phyloP scores from a whole-genome alignment of 2,329 filamentous ascomycete genomes.

The Apiospora kogelbergensis region DNA sequence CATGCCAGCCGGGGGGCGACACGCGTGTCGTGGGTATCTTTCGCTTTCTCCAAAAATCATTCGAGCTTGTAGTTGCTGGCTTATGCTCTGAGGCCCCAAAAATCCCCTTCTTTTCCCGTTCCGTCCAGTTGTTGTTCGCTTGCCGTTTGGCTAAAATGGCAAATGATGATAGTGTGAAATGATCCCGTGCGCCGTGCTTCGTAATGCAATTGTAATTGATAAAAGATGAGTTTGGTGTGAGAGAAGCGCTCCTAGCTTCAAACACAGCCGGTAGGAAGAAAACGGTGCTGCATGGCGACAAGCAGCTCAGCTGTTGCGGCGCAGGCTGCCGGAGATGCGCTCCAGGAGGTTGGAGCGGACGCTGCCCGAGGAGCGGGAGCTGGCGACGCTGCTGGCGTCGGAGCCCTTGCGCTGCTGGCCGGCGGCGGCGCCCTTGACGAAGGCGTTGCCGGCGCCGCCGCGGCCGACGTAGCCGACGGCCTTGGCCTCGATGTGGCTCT shows the following conservation, averaged over 20 bases:
- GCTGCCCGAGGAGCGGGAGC: conserved; percentile 30
- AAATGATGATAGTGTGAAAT: neutral
- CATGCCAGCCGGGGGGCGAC: conserved; percentile 26
- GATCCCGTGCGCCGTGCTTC: conserved; percentile 14
- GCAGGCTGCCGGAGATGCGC: conserved; percentile 36
- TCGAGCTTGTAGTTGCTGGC: conserved; percentile 15
- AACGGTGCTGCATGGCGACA: neutral
- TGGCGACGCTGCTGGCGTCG: conserved; percentile 29
- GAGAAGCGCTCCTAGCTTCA: neutral
- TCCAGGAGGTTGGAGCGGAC: conserved; percentile 34
- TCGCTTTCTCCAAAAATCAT: conserved; percentile 18
- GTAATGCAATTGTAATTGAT: neutral
- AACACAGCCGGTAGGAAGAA: too few relatives aligned
- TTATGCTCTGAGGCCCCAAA: conserved; percentile 35
- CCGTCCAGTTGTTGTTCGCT: neutral
- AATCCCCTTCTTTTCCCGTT: neutral
- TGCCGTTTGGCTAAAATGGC: neutral
- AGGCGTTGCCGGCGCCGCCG: conserved; percentile 62
- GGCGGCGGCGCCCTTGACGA: conserved; percentile 21
- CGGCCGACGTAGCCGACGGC: conserved; percentile 62
- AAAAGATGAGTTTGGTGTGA: neutral
- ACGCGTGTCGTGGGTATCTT: conserved; percentile 16
- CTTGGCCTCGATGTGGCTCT: conserved; percentile 51
- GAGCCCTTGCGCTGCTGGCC: conserved; percentile 24
- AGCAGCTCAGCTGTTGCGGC: conserved; percentile 20